These are phyloP conservation scores for Aspergillus candidus DNA, from an alignment of 2,329 filamentous ascomycete species.

Conservation along the genomic window DNA sequence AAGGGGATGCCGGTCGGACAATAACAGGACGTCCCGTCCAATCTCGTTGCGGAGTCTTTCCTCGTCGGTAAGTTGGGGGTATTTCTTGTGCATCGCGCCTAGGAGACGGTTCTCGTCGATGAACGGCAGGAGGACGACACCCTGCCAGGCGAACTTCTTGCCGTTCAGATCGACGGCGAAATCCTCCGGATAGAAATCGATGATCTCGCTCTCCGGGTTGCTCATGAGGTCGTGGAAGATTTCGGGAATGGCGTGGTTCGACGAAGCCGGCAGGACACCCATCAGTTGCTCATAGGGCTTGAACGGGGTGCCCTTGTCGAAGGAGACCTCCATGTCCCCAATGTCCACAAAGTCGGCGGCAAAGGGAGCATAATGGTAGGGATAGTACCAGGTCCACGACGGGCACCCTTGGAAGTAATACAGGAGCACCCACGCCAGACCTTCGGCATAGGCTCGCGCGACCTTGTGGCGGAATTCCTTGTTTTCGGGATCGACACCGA, in stretches of 20 bases:
- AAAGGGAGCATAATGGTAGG: conserved; percentile 96
- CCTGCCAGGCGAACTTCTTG: conserved; percentile 98
- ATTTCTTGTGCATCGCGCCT: conserved; percentile 73
- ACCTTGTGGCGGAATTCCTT: conserved; percentile 83
- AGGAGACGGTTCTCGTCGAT: conserved; percentile 88
- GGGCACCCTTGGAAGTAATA: conserved; percentile 99
- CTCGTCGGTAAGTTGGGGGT: conserved; percentile 69
- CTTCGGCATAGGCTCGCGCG: conserved; percentile 86
- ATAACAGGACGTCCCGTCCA: conserved; percentile 73
- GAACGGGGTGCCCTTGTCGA: conserved; percentile 79
- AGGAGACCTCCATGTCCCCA: conserved; percentile 68
- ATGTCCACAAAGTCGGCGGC: conserved; percentile 89
- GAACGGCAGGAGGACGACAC: conserved; percentile 86
- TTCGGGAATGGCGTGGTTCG: conserved; percentile 81
- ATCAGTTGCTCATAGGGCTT: conserved; percentile 95
- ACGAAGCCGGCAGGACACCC: conserved; percentile 92
- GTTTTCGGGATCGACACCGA: conserved; percentile 74
- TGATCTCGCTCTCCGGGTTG: conserved; percentile 78
- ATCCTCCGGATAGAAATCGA: conserved; percentile 95
- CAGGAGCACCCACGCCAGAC: conserved; percentile 86
- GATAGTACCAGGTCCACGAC: conserved; percentile 99
- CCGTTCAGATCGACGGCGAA: conserved; percentile 93
- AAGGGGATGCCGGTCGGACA: conserved; percentile 77
- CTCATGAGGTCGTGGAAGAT: conserved; percentile 90
- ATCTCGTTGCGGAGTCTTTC: conserved; percentile 72